Percentiles rank a stretch among this genome's conserved stretches.
phyloP scores from a whole-genome alignment of 1,284 basidiomycete species.

The Athelia sp. region DNA sequence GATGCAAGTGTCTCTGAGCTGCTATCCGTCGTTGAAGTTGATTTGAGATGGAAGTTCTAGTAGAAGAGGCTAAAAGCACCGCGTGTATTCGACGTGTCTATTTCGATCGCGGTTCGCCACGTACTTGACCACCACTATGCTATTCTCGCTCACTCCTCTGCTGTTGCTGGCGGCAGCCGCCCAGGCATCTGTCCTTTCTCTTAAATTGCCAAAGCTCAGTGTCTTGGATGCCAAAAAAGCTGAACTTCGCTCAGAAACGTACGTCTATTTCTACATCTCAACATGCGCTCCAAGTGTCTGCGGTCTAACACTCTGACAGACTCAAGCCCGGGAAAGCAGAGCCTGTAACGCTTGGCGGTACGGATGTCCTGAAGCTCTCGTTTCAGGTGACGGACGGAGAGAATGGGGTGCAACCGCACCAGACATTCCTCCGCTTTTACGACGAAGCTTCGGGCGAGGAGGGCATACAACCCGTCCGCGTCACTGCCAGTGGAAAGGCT shows the following conservation, averaged over 20 bases:
- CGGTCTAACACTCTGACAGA: constrained; percentile 27
- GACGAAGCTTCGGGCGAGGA: constrained; percentile 71
- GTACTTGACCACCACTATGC: constrained; percentile 6
- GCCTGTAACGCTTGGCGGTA: constrained; percentile 47
- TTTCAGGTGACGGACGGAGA: constrained; percentile 69
- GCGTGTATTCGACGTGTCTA: neutral
- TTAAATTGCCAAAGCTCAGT: constrained; percentile 51
- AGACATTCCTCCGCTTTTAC: constrained; percentile 83
- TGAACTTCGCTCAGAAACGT: constrained; percentile 61
- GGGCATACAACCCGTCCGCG: constrained; percentile 75
- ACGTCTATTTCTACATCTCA: constrained; percentile 24
- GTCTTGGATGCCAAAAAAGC: constrained; percentile 48
- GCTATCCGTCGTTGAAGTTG: too few relatives aligned
- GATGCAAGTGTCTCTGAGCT: too few relatives aligned
- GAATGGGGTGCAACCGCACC: constrained; percentile 70
- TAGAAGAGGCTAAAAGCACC: too few relatives aligned
- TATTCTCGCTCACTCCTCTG: constrained; percentile 13
- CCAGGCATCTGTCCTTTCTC: constrained; percentile 46
- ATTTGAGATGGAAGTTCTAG: too few relatives aligned
- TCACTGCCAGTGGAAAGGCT: constrained; percentile 71
- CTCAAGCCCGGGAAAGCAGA: constrained; percentile 41
- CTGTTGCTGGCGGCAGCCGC: constrained; percentile 34
- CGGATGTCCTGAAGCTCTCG: constrained; percentile 66
- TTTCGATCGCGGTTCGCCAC: neutral
- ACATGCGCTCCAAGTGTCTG: neutral